Evolutionary conservation across 2,329 filamentous ascomycete species (phyloP).

Genomic region (Alternaria viburni): DNA sequence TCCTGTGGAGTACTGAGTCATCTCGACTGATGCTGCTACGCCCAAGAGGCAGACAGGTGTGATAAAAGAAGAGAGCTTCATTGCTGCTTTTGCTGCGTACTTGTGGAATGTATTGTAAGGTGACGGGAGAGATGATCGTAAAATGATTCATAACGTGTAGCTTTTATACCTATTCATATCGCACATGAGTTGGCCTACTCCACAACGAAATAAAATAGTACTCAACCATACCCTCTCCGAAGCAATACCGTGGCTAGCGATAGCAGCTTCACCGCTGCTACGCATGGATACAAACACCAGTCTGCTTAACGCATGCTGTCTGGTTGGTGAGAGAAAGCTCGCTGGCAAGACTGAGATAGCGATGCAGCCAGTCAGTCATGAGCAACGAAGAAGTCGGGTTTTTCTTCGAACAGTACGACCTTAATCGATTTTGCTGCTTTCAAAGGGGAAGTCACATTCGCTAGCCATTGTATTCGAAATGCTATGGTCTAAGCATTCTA

Average conservation of each 20-base stretch:
- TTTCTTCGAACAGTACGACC: background rate
- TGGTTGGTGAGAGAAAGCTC: background rate
- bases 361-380: background rate
- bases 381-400: background rate
- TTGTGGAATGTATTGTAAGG: background rate
- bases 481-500: background rate
- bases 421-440: background rate
- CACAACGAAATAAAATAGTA: background rate
- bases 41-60: background rate
- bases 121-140: background rate
- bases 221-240: background rate
- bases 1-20: slow-evolving; percentile 1
- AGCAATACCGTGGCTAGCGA: background rate
- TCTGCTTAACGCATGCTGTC: background rate
- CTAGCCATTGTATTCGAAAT: background rate
- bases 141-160: too few species aligned
- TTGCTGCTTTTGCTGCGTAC: background rate
- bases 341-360: background rate
- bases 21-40: slow-evolving; percentile 3
- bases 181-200: background rate
- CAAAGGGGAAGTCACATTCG: background rate
- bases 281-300: background rate
- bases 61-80: background rate
- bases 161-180: background rate
- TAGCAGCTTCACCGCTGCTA: background rate